Percentiles rank a stretch among this genome's conserved stretches.
Evolutionary conservation across 2,329 filamentous ascomycete genomes (phyloP).

Genomic region (Fusarium sp.): DNA sequence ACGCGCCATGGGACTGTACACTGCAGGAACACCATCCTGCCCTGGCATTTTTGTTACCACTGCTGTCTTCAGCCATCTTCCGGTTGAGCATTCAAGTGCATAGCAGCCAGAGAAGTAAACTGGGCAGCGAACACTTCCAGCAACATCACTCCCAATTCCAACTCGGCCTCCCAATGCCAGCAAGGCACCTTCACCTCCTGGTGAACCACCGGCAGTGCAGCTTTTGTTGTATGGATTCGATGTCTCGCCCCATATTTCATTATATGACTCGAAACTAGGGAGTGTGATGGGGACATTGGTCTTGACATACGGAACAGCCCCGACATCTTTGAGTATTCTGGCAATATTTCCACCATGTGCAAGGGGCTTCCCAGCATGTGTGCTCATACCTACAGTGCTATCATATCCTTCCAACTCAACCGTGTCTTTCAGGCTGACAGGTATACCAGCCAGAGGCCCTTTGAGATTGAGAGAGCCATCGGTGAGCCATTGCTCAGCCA

Average conservation of each 20-base stretch:
- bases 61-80: constrained; percentile 87
- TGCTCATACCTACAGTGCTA: constrained; percentile 80
- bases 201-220: constrained; percentile 89
- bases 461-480: constrained; percentile 71
- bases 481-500: constrained; percentile 76
- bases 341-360: constrained; percentile 75
- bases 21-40: constrained; percentile 87
- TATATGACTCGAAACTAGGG: constrained; percentile 83
- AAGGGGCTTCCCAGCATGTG: constrained; percentile 72
- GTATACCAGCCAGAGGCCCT: constrained; percentile 86
- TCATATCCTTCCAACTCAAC: constrained; percentile 86
- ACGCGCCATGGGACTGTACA: constrained; percentile 91
- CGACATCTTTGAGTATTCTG: constrained; percentile 82
- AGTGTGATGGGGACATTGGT: constrained; percentile 89
- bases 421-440: constrained; percentile 83
- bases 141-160: constrained; percentile 90
- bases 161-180: constrained; percentile 85
- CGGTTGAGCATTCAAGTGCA: constrained; percentile 84
- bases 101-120: constrained; percentile 93
- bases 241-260: constrained; percentile 80
- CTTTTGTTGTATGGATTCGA: constrained; percentile 84
- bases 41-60: constrained; percentile 89
- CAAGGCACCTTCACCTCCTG: constrained; percentile 83
- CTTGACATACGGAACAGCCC: constrained; percentile 91
- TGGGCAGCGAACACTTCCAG: constrained; percentile 84